Evolutionary conservation across 208 protist species (phyloP).

Genomic region (Trypanosoma mega): DNA sequence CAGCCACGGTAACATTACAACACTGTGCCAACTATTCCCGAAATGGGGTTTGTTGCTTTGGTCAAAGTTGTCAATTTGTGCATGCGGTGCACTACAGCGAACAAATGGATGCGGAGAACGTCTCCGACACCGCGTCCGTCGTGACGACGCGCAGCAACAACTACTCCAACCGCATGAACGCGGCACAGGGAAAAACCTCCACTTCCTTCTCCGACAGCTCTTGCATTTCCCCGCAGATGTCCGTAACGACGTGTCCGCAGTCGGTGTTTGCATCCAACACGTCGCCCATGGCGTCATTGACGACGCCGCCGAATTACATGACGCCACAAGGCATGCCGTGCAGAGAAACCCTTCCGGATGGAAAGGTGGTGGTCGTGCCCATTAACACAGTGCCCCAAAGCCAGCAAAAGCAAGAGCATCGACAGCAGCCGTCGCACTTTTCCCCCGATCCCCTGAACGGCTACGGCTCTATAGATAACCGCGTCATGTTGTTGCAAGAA

Average conservation of each 20-base stretch:
- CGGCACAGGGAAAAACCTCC: neutral
- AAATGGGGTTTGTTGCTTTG: constrained; percentile 82
- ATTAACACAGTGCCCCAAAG: no score
- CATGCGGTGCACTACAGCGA: constrained; percentile 60
- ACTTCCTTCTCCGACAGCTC: constrained; percentile 2
- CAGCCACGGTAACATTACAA: constrained; percentile 61
- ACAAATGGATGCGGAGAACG: constrained; percentile 32
- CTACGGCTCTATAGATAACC: no score
- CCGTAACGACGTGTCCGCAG: neutral
- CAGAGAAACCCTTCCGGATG: neutral
- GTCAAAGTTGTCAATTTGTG: constrained; percentile 73
- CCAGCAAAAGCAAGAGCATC: no score
- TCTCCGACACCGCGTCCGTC: constrained; percentile 27
- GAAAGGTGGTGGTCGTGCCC: no score
- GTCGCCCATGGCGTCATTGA: constrained; percentile 5
- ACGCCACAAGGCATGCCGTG: no score
- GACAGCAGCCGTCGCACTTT: no score
- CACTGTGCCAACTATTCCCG: constrained; percentile 80
- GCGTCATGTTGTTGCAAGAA: no score
- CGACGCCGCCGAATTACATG: neutral
- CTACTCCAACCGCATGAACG: constrained; percentile 16
- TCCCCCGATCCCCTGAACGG: no score
- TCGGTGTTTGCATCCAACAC: neutral
- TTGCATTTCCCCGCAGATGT: neutral
- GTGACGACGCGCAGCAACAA: constrained; percentile 26